Conservation (phyloP, 140 eudicot species). For the Oenanthe javanica region DNA sequence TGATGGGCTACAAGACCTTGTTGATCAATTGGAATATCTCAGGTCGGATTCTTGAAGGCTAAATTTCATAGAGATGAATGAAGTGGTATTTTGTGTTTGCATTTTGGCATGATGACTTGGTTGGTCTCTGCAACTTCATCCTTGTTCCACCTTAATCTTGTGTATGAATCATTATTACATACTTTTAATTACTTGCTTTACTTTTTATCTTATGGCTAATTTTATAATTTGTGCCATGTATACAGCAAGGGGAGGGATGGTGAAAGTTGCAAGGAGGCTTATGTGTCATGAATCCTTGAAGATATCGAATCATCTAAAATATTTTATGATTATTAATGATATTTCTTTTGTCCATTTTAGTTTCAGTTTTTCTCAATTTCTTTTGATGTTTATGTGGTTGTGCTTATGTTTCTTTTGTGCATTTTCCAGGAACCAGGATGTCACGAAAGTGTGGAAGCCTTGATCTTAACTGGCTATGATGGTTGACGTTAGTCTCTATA, state of each 20-base stretch:
- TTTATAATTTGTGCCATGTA: conserved; percentile 13
- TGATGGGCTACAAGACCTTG: conserved; percentile 58
- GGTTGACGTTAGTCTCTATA: background rate
- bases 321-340: background rate
- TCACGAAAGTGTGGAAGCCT: conserved; percentile 1
- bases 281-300: conserved; percentile 32
- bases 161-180: conserved; percentile 9
- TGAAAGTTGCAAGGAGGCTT: conserved; percentile 43
- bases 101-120: conserved; percentile 18
- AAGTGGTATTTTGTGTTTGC: conserved; percentile 9
- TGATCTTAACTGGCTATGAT: background rate
- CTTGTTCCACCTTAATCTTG: conserved; percentile 6
- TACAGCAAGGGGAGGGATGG: conserved; percentile 29
- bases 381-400: background rate
- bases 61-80: conserved; percentile 16
- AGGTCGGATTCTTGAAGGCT: conserved; percentile 22
- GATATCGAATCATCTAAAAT: background rate
- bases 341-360: background rate
- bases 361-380: background rate
- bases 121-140: conserved; percentile 38
- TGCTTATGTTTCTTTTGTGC: background rate
- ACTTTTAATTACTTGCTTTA: conserved; percentile 3
- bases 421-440: conserved; percentile 12
- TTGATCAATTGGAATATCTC: conserved; percentile 64
- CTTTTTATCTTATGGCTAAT: conserved; percentile 20